Evolutionary conservation across 2,329 filamentous ascomycete species (phyloP).

Genomic region (Pseudohalonectria lignicola): DNA sequence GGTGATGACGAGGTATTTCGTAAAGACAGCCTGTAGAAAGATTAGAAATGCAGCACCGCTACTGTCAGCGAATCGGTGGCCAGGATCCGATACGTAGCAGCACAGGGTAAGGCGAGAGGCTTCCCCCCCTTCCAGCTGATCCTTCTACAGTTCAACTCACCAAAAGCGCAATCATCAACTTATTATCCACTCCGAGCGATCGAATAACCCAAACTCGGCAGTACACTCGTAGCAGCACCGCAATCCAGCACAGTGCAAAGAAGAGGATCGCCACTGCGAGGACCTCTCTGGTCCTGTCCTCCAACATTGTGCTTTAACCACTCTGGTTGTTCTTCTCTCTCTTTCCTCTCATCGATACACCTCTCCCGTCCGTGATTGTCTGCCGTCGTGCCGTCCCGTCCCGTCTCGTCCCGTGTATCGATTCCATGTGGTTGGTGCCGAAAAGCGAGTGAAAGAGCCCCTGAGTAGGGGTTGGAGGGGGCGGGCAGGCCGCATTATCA

Average conservation of each 20-base stretch:
- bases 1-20: not conserved
- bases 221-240: slow-evolving; percentile 4
- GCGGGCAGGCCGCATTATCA: no score
- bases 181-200: not conserved
- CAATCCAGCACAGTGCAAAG: slow-evolving; percentile 5
- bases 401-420: no score
- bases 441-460: no score
- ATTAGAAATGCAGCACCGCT: not conserved
- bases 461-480: no score
- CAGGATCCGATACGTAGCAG: not conserved
- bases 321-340: not conserved
- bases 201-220: slow-evolving; percentile 3
- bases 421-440: no score
- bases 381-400: no score
- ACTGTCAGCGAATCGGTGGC: not conserved
- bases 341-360: not conserved
- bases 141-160: not conserved
- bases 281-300: slow-evolving; percentile 4
- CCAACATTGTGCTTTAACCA: not conserved
- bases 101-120: not conserved
- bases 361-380: no score
- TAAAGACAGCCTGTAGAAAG: not conserved
- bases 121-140: not conserved
- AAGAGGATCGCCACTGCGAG: slow-evolving; percentile 4
- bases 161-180: not conserved